These are phyloP conservation scores for Leptodontidium sp. DNA, from an alignment of 2,329 filamentous ascomycete genomes.

Conservation along the genomic window DNA sequence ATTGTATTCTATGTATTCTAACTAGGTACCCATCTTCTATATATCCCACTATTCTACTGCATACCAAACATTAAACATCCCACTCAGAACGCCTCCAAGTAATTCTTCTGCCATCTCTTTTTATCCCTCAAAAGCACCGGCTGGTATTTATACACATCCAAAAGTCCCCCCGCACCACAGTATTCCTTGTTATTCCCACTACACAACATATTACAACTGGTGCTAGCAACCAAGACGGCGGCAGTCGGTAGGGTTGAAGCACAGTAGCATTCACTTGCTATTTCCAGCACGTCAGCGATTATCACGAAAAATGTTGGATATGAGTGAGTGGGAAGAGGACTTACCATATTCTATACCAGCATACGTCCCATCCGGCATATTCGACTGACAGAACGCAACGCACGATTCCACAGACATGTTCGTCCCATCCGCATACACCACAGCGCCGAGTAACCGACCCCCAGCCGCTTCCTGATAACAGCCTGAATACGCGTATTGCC, in stretches of 20 bases:
- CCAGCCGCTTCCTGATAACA: conserved; percentile 43
- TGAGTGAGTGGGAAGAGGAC: not conserved
- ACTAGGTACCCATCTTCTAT: not conserved
- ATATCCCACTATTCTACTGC: not conserved
- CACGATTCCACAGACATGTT: conserved; percentile 46
- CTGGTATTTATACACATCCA: conserved; percentile 36
- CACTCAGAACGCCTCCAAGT: not conserved
- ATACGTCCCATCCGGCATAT: conserved; percentile 40
- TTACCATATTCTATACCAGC: conserved; percentile 49
- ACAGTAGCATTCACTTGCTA: conserved; percentile 47
- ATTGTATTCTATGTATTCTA: no score
- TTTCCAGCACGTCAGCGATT: not conserved
- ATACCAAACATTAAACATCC: not conserved
- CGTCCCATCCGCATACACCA: conserved; percentile 32
- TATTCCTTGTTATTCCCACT: conserved; percentile 43
- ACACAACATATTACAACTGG: conserved; percentile 40
- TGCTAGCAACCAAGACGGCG: conserved; percentile 24
- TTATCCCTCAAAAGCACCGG: not conserved
- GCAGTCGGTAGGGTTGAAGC: conserved; percentile 38
- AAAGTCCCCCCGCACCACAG: conserved; percentile 42
- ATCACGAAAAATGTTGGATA: not conserved
- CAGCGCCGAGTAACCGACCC: conserved; percentile 33
- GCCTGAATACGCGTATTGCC: conserved; percentile 39
- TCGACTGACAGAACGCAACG: conserved; percentile 41
- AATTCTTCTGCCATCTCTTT: not conserved